Evolutionary conservation across 148 eudicot species (phyloP).

Genomic region (Polygonum aviculare): DNA sequence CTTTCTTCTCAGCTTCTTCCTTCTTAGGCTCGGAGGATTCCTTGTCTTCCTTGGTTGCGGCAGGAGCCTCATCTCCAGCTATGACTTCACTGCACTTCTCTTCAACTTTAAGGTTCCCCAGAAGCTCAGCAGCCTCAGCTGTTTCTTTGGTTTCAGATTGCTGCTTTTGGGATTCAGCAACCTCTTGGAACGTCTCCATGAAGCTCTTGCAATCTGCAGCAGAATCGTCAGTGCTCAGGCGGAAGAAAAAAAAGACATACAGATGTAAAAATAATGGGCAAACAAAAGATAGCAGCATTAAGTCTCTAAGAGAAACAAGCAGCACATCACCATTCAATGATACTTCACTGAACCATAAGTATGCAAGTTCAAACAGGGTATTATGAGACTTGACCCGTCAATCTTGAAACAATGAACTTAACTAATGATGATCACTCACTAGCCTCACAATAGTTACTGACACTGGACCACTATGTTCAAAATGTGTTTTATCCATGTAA

Average conservation of each 20-base stretch:
- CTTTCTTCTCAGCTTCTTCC: constrained; percentile 5
- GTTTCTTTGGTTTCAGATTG: constrained; percentile 56
- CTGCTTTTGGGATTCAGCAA: constrained; percentile 58
- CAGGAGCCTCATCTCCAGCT: constrained; percentile 13
- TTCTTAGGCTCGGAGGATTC: neutral
- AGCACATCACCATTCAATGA: neutral
- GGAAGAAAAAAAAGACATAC: neutral
- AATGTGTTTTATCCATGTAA: neutral
- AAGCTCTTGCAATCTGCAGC: constrained; percentile 66
- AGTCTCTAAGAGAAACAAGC: neutral
- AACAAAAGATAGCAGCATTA: neutral
- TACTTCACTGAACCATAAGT: neutral
- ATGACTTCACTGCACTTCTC: constrained; percentile 33
- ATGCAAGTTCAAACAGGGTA: neutral
- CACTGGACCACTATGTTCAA: neutral
- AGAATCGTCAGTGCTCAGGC: neutral
- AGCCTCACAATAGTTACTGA: neutral
- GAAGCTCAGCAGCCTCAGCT: constrained; percentile 50
- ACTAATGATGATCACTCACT: neutral
- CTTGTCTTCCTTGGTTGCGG: constrained; percentile 1
- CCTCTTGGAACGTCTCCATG: constrained; percentile 65
- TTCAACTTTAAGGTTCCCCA: constrained; percentile 60
- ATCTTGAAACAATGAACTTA: neutral
- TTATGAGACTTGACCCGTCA: neutral
- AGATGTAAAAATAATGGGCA: neutral